Base-by-base conservation (phyloP, 164 flowering plant species). In the Buxus sempervirens region DNA sequence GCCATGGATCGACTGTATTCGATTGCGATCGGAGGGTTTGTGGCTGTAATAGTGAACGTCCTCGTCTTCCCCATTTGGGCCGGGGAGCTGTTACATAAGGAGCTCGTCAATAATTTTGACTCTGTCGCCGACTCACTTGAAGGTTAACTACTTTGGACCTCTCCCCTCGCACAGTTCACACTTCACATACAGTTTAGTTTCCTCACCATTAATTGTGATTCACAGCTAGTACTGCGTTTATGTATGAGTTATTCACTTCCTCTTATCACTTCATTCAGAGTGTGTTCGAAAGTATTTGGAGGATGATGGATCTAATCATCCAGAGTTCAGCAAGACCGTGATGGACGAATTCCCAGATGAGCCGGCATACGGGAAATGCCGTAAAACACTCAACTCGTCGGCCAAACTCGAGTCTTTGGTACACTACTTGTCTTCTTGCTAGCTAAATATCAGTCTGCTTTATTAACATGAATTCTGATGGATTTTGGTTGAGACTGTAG, bases 31-130 rank as follows among this genome's bases (percentile, higher is more conserved):
- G 97, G 97, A 75, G 96, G 78, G n/a, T 62, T 87, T 62, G 90
- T 91, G 7, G 86, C 96, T 51, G 87, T 89, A n/a, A 49, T 85
- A 1, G 93, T 90, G 59, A 91, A 90, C 71, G 82, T 86, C 13
- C 80, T 86, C 26, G 71, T 91, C 25, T 84, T 72, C 48, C 97
- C 96, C 26, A 83, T 84, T 21, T 91, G 97, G 97, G 89, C 96
- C 15, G 97, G 97, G 21, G 93, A 91, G 69, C 87, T 83, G 71
- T 70, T 91, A 20, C 93, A 91, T 65, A 76, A 72, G 56, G 93
- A 90, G 62, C 81, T 91, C 13, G 89, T 85, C 42, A 77, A 72
- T 12, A 79, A 77, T 74, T 91, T 91, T 23, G 59, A 82, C 41
- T 76, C 90, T 0, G 82, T 90, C 1, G 93, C 96, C 15, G 90